A percentile compares a stretch with the other conserved stretches of the same genome.
Evolutionary conservation across 192 early-diverging fungal genomes (phyloP).

Genomic region (Cladochytrium replicatum): DNA sequence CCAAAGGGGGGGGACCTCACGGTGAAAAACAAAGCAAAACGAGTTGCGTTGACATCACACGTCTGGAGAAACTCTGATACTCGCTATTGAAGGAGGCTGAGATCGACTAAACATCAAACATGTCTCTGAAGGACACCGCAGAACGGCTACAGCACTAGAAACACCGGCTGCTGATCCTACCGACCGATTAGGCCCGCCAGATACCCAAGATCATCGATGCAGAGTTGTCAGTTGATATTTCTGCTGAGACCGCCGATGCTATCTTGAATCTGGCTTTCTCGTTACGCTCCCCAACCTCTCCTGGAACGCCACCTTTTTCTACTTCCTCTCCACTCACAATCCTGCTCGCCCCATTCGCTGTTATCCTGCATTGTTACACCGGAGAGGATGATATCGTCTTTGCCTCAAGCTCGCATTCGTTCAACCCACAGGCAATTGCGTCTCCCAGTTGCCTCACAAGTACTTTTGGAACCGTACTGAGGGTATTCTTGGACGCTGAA

Average conservation of each 20-base stretch:
- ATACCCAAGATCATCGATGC: constrained; percentile 81
- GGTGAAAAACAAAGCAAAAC: too few relatives aligned
- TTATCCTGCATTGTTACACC: constrained; percentile 82
- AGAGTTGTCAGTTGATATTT: constrained; percentile 54
- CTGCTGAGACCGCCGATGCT: constrained; percentile 57
- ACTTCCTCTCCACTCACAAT: constrained; percentile 69
- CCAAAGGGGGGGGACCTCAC: too few relatives aligned
- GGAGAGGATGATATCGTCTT: constrained; percentile 95
- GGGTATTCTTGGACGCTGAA: too few relatives aligned
- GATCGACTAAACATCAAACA: too few relatives aligned
- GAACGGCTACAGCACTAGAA: constrained; percentile 8
- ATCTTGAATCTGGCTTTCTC: constrained; percentile 74
- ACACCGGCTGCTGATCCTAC: constrained; percentile 58
- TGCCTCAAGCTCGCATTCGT: constrained; percentile 62
- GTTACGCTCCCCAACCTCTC: too few relatives aligned
- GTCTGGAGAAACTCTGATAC: too few relatives aligned
- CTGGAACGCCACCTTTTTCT: constrained; percentile 18
- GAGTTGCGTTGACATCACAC: too few relatives aligned
- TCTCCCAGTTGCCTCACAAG: too few relatives aligned
- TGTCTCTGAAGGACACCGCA: too few relatives aligned
- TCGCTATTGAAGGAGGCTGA: too few relatives aligned
- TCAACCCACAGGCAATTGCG: constrained; percentile 89
- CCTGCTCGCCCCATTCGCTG: constrained; percentile 77
- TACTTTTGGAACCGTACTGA: too few relatives aligned
- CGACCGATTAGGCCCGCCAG: constrained; percentile 96